These are phyloP conservation scores for Saccharomycopsis crataegensis DNA, from an alignment of 1,139 yeast genomes.

Conservation along the genomic window DNA sequence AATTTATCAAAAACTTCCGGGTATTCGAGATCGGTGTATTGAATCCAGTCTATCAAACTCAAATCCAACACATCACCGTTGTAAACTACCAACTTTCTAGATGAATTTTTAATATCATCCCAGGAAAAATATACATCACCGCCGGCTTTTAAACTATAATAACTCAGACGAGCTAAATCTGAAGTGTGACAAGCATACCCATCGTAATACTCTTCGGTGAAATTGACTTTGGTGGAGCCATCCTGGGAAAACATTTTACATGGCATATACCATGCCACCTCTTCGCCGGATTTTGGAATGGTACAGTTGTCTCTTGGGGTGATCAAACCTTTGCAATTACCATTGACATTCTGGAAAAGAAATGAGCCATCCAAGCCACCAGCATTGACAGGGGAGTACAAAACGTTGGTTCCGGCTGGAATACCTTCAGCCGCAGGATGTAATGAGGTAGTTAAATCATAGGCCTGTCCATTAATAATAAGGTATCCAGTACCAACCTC, in stretches of 20 bases:
- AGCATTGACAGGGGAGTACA: conserved; percentile 79
- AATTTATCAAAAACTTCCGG: conserved; percentile 66
- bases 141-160: conserved; percentile 49
- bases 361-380: conserved; percentile 89
- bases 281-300: conserved; percentile 60
- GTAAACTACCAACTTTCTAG: conserved; percentile 76
- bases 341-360: conserved; percentile 90
- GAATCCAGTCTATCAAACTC: conserved; percentile 67
- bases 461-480: conserved; percentile 77
- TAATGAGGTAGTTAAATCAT: conserved; percentile 57
- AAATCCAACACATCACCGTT: conserved; percentile 85
- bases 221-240: conserved; percentile 62
- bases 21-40: conserved; percentile 56
- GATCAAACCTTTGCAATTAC: conserved; percentile 78
- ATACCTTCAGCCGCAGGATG: conserved; percentile 85
- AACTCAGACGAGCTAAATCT: conserved; percentile 55
- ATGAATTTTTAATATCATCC: conserved; percentile 70
- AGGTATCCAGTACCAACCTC: conserved; percentile 55
- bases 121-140: conserved; percentile 87
- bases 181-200: conserved; percentile 95
- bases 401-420: conserved; percentile 53
- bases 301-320: conserved; percentile 62
- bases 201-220: conserved; percentile 51
- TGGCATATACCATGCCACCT: conserved; percentile 95
- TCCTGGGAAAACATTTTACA: conserved; percentile 65